Conservation (phyloP, 768 basidiomycete genomes). For the Podaxis sp. region DNA sequence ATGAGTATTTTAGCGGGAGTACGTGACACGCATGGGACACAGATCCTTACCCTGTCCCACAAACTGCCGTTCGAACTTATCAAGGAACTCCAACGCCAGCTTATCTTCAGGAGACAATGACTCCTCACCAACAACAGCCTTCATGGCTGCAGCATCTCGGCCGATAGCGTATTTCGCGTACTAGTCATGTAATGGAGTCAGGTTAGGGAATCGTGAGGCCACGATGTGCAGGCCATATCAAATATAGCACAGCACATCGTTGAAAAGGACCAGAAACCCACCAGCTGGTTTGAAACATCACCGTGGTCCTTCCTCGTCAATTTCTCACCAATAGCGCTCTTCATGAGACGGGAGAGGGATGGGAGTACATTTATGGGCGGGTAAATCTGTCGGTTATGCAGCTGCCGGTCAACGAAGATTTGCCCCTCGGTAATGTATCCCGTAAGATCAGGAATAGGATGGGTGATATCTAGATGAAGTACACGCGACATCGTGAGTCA, state of each 20-base stretch:
- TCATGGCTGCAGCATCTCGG: slow-evolving; percentile 96
- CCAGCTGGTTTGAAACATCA: slow-evolving; percentile 98
- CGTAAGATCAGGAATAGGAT: slow-evolving; percentile 98
- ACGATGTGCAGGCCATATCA: not conserved
- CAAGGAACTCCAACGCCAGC: slow-evolving; percentile 94
- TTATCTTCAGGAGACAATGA: slow-evolving; percentile 94
- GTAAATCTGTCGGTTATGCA: slow-evolving; percentile 97
- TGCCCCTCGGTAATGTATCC: slow-evolving; percentile 99
- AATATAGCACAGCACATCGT: slow-evolving; percentile 7
- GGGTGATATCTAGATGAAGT: slow-evolving; percentile 87
- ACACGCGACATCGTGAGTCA: slow-evolving; percentile 11
- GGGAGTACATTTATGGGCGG: slow-evolving; percentile 99
- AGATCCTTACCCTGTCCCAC: slow-evolving; percentile 82
- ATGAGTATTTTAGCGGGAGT: slow-evolving; percentile 3
- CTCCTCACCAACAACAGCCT: slow-evolving; percentile 99
- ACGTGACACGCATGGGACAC: slow-evolving; percentile 10
- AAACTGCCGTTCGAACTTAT: slow-evolving; percentile 97
- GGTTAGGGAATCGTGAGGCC: not conserved
- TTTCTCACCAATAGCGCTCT: slow-evolving; percentile 98
- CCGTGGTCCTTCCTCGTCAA: slow-evolving; percentile 98
- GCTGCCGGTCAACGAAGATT: slow-evolving; percentile 96
- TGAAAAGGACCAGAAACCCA: slow-evolving; percentile 36
- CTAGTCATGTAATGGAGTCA: slow-evolving; percentile 37
- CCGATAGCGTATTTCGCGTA: slow-evolving; percentile 99
- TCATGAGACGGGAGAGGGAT: slow-evolving; percentile 98